Evolutionary conservation across 352 stramenopile genomes (phyloP), one percentile per base, ranked within the genome.

Genomic region (Phytophthora multivora): DNA sequence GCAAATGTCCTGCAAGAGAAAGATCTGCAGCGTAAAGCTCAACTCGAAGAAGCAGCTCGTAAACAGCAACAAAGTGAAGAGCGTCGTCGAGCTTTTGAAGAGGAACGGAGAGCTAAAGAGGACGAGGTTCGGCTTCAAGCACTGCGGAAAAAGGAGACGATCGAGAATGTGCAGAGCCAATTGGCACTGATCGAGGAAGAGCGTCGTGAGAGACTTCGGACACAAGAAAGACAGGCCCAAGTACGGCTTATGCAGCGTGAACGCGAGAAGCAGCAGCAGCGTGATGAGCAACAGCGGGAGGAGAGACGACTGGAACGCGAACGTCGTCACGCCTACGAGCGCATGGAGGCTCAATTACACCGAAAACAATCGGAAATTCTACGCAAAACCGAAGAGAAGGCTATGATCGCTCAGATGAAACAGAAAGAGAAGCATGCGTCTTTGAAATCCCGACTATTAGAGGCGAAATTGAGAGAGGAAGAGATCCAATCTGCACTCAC

Each of bases 401-500:
- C 52, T 3, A 51, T 62, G 19, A 62, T 77, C 28, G 79, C 84
- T 2, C 59, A 86, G 11, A 65, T 73, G 42, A 71, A 90, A 28
- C 78, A 87, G 39, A 63, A 79, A 0, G 64, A 89, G 16, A 90
- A 91, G 51, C 63, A 72, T 35, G 75, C 78, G 2, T 59, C 77
- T 0, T 54, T 90, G 3, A 73, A 79, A 18, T 66, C 71, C 8
- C 62, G 80, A 1, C 67, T 92, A 5, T 73, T 89, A 28, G 86
- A 95, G 13, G 86, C 84, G 0, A 88, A 90, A 42, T 49, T 95
- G 15, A 80, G 86, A 0, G 86, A 93, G 47, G 86, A 95, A 62
- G 84, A 91, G 46, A 92, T 93, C 51, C 71, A 92, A 38, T 66
- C 67, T 0, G 77, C 86, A 1, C 67, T 91, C 0, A 59, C 59